These are phyloP conservation scores for Sordaria brevicollis DNA, from an alignment of 495 filamentous ascomycete species.

Conservation along the genomic window DNA sequence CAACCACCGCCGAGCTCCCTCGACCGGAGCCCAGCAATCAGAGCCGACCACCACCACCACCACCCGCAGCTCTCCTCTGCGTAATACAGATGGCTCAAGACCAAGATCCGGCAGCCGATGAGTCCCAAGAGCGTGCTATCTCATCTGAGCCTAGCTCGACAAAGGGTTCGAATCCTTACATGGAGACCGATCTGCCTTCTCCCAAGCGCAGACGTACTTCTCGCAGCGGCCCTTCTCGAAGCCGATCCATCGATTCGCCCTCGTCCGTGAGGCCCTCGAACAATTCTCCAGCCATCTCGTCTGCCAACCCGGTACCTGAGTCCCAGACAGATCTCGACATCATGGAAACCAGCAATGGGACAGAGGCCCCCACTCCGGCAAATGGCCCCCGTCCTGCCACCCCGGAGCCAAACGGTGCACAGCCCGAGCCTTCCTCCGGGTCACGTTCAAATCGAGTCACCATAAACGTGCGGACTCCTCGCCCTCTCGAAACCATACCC, in stretches of 20 bases:
- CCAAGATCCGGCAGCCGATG: slow-evolving; percentile 31
- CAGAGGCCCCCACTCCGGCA: slow-evolving; percentile 27
- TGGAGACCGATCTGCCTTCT: slow-evolving; percentile 39
- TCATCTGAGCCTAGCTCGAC: slow-evolving; percentile 51
- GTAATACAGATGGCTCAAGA: slow-evolving; percentile 42
- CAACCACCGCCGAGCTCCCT: slow-evolving; percentile 27
- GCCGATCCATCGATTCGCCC: slow-evolving; percentile 29
- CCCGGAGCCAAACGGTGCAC: slow-evolving; percentile 20
- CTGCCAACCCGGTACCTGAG: slow-evolving; percentile 11
- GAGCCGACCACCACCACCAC: background rate
- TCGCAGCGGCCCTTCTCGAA: slow-evolving; percentile 29
- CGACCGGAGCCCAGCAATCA: slow-evolving; percentile 21
- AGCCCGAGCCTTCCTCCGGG: slow-evolving; percentile 17
- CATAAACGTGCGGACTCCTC: slow-evolving; percentile 39
- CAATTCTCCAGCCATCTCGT: slow-evolving; percentile 16
- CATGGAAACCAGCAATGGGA: slow-evolving; percentile 8
- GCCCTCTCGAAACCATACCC: slow-evolving; percentile 25
- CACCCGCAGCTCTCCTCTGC: slow-evolving; percentile 11
- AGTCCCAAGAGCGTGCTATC: slow-evolving; percentile 44
- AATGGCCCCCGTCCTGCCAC: slow-evolving; percentile 20
- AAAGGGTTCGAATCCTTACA: slow-evolving; percentile 43
- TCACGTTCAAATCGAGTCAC: slow-evolving; percentile 41
- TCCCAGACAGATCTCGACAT: slow-evolving; percentile 24
- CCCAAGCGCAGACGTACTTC: slow-evolving; percentile 43
- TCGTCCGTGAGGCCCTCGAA: background rate